A percentile compares a stretch with the other conserved stretches of the same genome.
phyloP scores from a whole-genome alignment of 129 eudicot species.

The Lonicera japonica region DNA sequence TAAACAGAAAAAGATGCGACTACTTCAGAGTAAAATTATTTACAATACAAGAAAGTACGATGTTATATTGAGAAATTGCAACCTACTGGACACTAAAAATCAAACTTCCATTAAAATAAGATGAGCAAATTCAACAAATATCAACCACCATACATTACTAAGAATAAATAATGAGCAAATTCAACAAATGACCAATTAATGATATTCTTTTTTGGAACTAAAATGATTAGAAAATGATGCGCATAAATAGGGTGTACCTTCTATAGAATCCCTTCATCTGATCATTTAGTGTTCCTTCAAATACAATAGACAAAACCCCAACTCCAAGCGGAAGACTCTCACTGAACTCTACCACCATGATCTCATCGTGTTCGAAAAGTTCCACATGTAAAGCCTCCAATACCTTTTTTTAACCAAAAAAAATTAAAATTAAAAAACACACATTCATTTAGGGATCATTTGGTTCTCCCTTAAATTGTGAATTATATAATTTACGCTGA shows the following conservation, averaged over 20 bases:
- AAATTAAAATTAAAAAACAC: not conserved
- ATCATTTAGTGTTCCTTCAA: conserved; percentile 85
- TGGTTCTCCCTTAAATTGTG: no score
- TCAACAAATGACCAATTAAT: no score
- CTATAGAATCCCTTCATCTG: conserved; percentile 94
- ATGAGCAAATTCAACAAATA: not conserved
- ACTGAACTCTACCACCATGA: conserved; percentile 67
- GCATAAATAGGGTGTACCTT: conserved; percentile 34
- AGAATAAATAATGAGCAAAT: no score
- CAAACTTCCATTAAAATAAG: not conserved
- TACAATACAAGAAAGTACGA: not conserved
- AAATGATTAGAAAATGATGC: not conserved
- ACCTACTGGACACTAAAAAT: not conserved
- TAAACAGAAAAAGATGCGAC: no score
- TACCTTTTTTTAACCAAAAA: conserved; percentile 25
- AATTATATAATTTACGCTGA: no score
- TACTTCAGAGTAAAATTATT: no score
- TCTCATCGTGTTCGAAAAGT: conserved; percentile 68
- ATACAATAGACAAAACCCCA: conserved; percentile 50
- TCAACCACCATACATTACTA: not conserved
- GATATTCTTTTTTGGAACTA: not conserved
- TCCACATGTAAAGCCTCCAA: conserved; percentile 46
- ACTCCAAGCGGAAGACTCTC: conserved; percentile 53
- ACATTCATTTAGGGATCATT: not conserved
- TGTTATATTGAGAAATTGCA: not conserved